phyloP scores from a whole-genome alignment of 768 basidiomycete species.

The Fistulinella prunicolor region DNA sequence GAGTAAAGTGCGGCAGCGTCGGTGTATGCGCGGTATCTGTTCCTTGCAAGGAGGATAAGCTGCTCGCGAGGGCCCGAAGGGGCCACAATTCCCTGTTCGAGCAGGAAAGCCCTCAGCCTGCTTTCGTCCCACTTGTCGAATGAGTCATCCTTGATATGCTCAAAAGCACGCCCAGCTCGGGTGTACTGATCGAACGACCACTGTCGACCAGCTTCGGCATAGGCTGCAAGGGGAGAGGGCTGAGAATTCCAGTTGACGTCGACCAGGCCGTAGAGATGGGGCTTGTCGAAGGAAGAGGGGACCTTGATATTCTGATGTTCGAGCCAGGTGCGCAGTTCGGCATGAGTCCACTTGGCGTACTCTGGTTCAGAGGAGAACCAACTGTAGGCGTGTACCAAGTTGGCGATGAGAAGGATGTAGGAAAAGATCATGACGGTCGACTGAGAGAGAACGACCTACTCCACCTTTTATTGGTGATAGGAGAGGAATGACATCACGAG shows the following conservation, averaged over 20 bases:
- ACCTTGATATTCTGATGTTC: conserved; percentile 58
- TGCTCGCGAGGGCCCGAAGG: conserved; percentile 79
- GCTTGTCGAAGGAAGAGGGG: conserved; percentile 42
- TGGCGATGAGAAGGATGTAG: conserved; percentile 32
- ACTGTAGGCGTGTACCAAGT: conserved; percentile 42
- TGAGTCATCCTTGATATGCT: conserved; percentile 52
- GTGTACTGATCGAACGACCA: conserved; percentile 68
- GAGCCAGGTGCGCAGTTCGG: conserved; percentile 68
- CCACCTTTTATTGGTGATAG: conserved; percentile 9
- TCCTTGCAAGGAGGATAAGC: conserved; percentile 73
- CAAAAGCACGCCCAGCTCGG: conserved; percentile 60
- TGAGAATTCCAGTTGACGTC: conserved; percentile 53
- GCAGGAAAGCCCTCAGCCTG: conserved; percentile 74
- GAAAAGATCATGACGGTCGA: conserved; percentile 10
- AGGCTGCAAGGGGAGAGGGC: conserved; percentile 33
- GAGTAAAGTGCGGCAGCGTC: conserved; percentile 57
- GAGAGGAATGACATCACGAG: conserved; percentile 30
- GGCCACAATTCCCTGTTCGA: conserved; percentile 83
- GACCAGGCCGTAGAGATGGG: conserved; percentile 48
- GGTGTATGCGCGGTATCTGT: conserved; percentile 58
- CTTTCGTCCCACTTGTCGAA: conserved; percentile 88
- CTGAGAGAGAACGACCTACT: not conserved
- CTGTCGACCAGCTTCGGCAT: conserved; percentile 25
- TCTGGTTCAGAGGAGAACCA: conserved; percentile 49
- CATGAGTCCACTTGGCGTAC: conserved; percentile 55